Evolutionary conservation across 2,329 filamentous ascomycete genomes (phyloP).

Genomic region (Calonectria pauciramosa): DNA sequence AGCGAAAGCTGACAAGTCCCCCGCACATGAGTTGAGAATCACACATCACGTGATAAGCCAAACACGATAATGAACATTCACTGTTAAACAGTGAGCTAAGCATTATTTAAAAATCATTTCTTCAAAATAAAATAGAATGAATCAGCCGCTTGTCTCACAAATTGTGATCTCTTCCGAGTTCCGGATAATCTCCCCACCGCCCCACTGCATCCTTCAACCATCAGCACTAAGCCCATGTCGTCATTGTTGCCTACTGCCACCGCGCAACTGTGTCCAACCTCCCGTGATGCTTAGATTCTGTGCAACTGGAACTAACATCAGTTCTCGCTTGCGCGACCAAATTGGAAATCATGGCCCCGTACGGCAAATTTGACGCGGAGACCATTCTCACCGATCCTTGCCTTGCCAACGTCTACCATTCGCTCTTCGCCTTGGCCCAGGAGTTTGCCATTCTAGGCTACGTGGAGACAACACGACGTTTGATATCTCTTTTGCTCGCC

Average conservation of each 20-base stretch:
- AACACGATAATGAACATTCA: neutral
- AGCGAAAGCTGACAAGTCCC: too few species aligned
- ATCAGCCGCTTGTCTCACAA: neutral
- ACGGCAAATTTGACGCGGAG: conserved; percentile 28
- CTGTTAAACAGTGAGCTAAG: too few species aligned
- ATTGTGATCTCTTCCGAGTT: neutral
- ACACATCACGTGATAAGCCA: neutral
- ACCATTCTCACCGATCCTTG: conserved; percentile 18
- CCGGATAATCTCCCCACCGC: neutral
- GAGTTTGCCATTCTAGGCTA: conserved; percentile 39
- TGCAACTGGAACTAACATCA: neutral
- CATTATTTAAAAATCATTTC: too few species aligned
- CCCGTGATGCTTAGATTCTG: neutral
- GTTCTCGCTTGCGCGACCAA: neutral
- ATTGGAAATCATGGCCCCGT: neutral
- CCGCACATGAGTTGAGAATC: neutral
- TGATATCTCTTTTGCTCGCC: conserved; percentile 36
- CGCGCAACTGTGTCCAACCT: neutral
- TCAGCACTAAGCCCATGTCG: neutral
- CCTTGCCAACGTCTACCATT: conserved; percentile 26
- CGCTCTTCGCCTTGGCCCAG: conserved; percentile 26
- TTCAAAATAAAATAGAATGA: neutral
- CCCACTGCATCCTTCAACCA: neutral
- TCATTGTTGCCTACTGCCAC: neutral
- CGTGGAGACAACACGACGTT: conserved; percentile 21